Evolutionary conservation across 2,329 filamentous ascomycete genomes (phyloP).

Genomic region (Furcasterigmium furcatum): DNA sequence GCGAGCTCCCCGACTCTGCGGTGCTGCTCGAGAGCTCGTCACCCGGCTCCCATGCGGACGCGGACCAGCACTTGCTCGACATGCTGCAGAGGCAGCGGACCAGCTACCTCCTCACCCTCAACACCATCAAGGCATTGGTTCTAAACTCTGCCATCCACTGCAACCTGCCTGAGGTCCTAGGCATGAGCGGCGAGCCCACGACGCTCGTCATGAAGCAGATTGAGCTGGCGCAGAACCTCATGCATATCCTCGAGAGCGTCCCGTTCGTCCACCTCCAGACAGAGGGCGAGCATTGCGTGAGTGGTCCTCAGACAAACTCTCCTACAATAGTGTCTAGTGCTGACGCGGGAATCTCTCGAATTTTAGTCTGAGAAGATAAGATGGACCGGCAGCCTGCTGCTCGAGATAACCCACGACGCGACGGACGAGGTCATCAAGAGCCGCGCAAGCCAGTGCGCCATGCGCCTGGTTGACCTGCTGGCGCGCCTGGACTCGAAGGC

Average conservation of each 20-base stretch:
- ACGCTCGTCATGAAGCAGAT: slow-evolving; percentile 7
- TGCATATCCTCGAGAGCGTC: slow-evolving; percentile 2
- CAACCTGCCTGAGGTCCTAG: not conserved
- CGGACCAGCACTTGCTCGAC: not conserved
- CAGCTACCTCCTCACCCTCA: slow-evolving; percentile 3
- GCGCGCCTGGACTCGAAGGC: slow-evolving; percentile 37
- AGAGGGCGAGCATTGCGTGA: slow-evolving; percentile 5
- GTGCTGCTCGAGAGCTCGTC: not conserved
- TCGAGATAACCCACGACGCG: slow-evolving; percentile 20
- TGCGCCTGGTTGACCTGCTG: slow-evolving; percentile 36
- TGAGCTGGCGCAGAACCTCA: slow-evolving; percentile 3
- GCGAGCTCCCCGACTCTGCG: not conserved
- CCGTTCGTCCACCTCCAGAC: slow-evolving; percentile 6
- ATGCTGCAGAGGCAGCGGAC: not conserved
- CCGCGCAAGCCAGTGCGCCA: slow-evolving; percentile 6
- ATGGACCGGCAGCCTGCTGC: slow-evolving; percentile 30
- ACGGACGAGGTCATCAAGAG: not conserved
- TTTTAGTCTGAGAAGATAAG: slow-evolving; percentile 37
- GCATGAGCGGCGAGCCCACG: slow-evolving; percentile 1
- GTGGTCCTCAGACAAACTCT: not conserved
- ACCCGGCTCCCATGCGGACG: not conserved
- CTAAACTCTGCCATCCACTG: slow-evolving; percentile 1
- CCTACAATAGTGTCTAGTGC: too few species aligned
- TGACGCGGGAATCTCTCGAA: too few species aligned
- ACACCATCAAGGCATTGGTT: slow-evolving; percentile 1